Conservation (phyloP, 2,329 filamentous ascomycete genomes). For the Arthrobotrys entomopaga region DNA sequence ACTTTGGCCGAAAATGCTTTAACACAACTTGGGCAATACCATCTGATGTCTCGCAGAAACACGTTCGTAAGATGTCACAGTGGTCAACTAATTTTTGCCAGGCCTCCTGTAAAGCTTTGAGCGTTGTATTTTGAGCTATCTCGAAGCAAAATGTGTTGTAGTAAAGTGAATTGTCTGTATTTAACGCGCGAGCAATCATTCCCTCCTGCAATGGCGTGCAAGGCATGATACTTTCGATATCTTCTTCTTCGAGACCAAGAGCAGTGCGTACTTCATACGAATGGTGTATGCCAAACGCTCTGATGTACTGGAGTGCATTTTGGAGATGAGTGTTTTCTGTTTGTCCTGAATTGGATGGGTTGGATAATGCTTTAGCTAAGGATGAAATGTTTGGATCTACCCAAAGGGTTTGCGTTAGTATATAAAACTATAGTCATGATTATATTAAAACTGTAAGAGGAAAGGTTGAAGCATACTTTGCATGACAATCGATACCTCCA, state of each 20-base stretch:
- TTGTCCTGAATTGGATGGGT: conserved; percentile 3
- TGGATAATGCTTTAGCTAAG: conserved; percentile 61
- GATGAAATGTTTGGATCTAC: conserved; percentile 62
- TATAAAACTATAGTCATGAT: conserved; percentile 46
- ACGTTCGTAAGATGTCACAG: conserved; percentile 75
- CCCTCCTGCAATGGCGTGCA: conserved; percentile 89
- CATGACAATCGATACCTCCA: conserved; percentile 75
- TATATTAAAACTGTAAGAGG: conserved; percentile 35
- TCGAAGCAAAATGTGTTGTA: conserved; percentile 77
- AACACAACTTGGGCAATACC: conserved; percentile 80
- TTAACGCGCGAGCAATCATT: conserved; percentile 78
- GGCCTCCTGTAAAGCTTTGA: conserved; percentile 66
- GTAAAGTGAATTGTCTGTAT: conserved; percentile 71
- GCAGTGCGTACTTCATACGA: conserved; percentile 66
- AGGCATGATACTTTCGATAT: conserved; percentile 79
- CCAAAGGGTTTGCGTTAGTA: conserved; percentile 5
- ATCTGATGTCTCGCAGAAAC: conserved; percentile 77
- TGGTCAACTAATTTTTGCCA: conserved; percentile 68
- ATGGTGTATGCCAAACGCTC: conserved; percentile 73
- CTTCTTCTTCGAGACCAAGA: conserved; percentile 66
- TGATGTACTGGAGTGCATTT: conserved; percentile 70
- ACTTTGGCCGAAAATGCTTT: conserved; percentile 63
- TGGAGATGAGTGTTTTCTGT: conserved; percentile 60
- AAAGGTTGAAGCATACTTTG: conserved; percentile 64
- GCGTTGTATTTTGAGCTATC: conserved; percentile 61